Conservation (phyloP, 225 moss, liverwort and hornwort genomes). For the Sphagnum tenellum region DNA sequence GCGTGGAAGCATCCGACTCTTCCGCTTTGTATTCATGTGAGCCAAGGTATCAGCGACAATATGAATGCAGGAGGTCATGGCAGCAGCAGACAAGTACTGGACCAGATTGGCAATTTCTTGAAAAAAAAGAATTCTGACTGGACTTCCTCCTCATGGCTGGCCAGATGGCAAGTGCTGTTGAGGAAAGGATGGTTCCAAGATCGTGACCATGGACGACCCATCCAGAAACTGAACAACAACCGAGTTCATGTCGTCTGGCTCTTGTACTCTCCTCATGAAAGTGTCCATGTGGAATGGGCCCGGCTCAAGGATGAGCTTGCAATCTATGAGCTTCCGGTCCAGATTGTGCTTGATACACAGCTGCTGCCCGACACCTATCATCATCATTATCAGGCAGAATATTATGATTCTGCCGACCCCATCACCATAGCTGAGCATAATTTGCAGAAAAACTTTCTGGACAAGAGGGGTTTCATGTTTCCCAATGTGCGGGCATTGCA, state of each 20-base stretch:
- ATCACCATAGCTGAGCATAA: not conserved
- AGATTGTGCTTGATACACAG: not conserved
- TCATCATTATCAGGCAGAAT: too few species aligned
- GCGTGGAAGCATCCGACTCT: not conserved
- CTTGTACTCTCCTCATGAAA: not conserved
- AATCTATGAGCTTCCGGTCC: not conserved
- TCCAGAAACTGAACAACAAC: not conserved
- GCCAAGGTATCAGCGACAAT: not conserved
- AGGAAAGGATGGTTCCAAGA: not conserved
- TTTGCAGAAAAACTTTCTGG: not conserved
- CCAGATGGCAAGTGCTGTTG: not conserved
- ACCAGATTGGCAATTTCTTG: not conserved
- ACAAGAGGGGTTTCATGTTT: not conserved
- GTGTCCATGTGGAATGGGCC: not conserved
- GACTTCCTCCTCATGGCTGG: not conserved
- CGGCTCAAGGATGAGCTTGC: not conserved
- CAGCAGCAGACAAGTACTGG: not conserved
- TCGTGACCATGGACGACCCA: not conserved
- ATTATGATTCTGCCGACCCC: too few species aligned
- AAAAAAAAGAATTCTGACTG: not conserved
- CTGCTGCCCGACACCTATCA: too few species aligned
- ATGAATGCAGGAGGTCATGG: too few species aligned
- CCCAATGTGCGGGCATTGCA: not conserved
- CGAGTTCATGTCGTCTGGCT: not conserved
- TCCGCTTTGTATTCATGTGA: not conserved